These are phyloP conservation scores for Tylopilus sp. DNA, from an alignment of 768 basidiomycete genomes.

Conservation along the genomic window DNA sequence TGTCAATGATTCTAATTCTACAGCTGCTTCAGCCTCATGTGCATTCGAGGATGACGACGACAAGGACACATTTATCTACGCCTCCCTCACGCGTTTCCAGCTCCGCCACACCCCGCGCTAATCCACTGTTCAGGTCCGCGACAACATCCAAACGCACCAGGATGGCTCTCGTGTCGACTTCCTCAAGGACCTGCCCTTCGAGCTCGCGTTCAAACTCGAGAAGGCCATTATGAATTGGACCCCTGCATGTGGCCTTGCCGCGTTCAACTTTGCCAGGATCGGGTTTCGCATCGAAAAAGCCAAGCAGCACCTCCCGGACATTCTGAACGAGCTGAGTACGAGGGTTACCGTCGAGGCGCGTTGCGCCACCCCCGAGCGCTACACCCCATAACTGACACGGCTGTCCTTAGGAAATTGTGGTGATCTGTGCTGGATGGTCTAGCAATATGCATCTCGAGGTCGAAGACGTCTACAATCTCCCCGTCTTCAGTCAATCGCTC, in stretches of 20 bases:
- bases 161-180: constrained; percentile 17
- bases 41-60: constrained; percentile 26
- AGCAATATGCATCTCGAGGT: constrained; percentile 52
- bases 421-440: constrained; percentile 57
- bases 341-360: constrained; percentile 26
- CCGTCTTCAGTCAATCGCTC: constrained; percentile 45
- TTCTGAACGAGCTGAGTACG: constrained; percentile 22
- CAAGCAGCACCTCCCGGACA: constrained; percentile 4
- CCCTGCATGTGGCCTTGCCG: constrained; percentile 67
- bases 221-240: constrained; percentile 32
- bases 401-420: constrained; percentile 46
- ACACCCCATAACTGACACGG: neutral
- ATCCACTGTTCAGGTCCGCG: constrained; percentile 14
- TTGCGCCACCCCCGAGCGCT: neutral
- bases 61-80: constrained; percentile 29
- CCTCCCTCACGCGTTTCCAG: constrained; percentile 21
- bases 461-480: constrained; percentile 47
- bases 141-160: constrained; percentile 9
- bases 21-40: constrained; percentile 27
- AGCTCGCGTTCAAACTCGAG: constrained; percentile 37
- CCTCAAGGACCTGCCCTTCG: constrained; percentile 30
- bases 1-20: constrained; percentile 22
- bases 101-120: constrained; percentile 5
- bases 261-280: constrained; percentile 59
- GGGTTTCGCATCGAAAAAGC: constrained; percentile 34